Base-by-base conservation (phyloP, 75 land plant species). In the Selaginella moellendorffii region DNA sequence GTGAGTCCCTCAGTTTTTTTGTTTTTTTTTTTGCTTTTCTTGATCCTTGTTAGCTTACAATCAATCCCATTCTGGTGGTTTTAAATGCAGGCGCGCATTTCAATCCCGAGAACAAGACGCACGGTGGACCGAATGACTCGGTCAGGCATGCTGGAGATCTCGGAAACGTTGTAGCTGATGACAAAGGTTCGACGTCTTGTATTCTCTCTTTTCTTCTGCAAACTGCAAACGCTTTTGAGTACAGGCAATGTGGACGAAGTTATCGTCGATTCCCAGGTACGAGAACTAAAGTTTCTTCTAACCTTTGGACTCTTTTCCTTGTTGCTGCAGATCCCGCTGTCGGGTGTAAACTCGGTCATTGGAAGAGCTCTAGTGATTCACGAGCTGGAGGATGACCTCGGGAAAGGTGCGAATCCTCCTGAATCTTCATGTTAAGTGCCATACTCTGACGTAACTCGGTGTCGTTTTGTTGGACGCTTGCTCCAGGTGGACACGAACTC, bases 401-500 rank as follows among this genome's bases (percentile, higher is more conserved):
- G 97, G 64, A 87, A 84, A 71, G 97, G 97, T 86, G 68, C 52
- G 28, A 36, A 36, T 14, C 46, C 5, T 36, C 10, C 5, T 18
- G n/a, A n/a, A n/a, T n/a, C n/a, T n/a, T n/a, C n/a, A n/a, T n/a
- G n/a, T n/a, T n/a, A n/a, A n/a, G n/a, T n/a, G n/a, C n/a, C n/a
- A n/a, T n/a, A n/a, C n/a, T n/a, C n/a, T n/a, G n/a, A n/a, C n/a
- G n/a, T n/a, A n/a, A n/a, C n/a, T n/a, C n/a, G n/a, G n/a, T n/a
- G 14, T 36, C 14, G 5, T 5, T 36, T 36, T 36, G 14, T 36
- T 36, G 46, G 14, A 36, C 14, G 5, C 46, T 36, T n/a, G n/a
- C n/a, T n/a, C n/a, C 72, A 86, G 96, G 96, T 56, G 92, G 92
- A n/a, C 96, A 90, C 72, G 96, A 90, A 75, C 92, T 90, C 31